phyloP scores from a whole-genome alignment of 2,329 filamentous ascomycete species.

The Torrubiellomyces zombiae region DNA sequence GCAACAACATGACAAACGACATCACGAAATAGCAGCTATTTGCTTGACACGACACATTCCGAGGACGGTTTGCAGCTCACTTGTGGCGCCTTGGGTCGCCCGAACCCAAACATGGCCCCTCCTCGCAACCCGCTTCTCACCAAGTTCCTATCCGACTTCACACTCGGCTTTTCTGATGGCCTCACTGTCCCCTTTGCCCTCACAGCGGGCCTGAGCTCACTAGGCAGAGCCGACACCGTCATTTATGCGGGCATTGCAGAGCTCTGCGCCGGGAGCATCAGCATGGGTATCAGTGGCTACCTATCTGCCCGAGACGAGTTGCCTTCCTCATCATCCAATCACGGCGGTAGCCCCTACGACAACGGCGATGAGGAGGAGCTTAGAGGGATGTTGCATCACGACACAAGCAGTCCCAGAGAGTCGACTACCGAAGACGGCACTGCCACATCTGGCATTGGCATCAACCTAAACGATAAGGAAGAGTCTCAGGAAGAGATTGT shows the following conservation, averaged over 20 bases:
- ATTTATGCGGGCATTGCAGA: conserved; percentile 55
- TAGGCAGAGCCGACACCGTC: conserved; percentile 43
- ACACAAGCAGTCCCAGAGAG: conserved; percentile 1
- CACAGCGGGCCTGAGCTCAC: conserved; percentile 48
- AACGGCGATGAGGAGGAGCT: conserved; percentile 8
- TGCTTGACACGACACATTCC: too few relatives aligned
- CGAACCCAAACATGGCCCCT: conserved; percentile 9
- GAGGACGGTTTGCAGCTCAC: too few relatives aligned
- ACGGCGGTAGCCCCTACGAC: neutral
- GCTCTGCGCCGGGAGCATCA: conserved; percentile 53
- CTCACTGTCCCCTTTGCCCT: conserved; percentile 61
- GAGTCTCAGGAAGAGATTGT: conserved; percentile 9
- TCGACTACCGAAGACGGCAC: too few relatives aligned
- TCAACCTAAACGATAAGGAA: conserved; percentile 6
- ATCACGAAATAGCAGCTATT: too few relatives aligned
- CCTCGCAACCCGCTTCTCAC: conserved; percentile 13
- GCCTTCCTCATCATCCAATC: conserved; percentile 2
- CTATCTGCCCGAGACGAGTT: conserved; percentile 35
- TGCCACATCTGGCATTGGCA: conserved; percentile 4
- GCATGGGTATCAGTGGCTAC: conserved; percentile 58
- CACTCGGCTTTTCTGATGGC: conserved; percentile 58
- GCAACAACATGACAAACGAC: too few relatives aligned
- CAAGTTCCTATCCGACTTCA: conserved; percentile 44
- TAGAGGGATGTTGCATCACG: conserved; percentile 11
- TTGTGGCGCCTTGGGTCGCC: neutral